Evolutionary conservation across 2,329 filamentous ascomycete genomes (phyloP).

Genomic region (Sordariomycetes sp.): DNA sequence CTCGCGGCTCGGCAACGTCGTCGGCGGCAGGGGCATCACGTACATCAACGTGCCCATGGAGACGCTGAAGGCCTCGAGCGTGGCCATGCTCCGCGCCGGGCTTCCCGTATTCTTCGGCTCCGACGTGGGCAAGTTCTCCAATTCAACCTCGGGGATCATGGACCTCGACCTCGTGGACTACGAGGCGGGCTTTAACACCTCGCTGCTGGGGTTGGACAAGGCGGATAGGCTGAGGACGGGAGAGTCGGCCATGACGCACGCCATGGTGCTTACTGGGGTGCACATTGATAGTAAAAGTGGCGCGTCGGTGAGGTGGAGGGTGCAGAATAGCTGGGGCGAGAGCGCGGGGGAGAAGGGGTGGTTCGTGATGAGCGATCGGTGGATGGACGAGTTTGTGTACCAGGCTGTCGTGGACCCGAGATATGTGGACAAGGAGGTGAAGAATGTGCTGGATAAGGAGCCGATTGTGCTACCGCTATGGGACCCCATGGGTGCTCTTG

Average conservation of each 20-base stretch:
- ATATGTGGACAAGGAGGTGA: conserved; percentile 54
- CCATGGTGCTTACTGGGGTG: conserved; percentile 83
- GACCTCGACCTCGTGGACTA: conserved; percentile 70
- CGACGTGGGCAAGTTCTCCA: conserved; percentile 77
- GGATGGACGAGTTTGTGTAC: conserved; percentile 75
- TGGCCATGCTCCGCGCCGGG: conserved; percentile 68
- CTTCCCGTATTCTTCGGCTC: conserved; percentile 81
- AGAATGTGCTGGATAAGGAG: conserved; percentile 59
- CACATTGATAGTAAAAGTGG: conserved; percentile 57
- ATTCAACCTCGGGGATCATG: conserved; percentile 62
- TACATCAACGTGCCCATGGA: conserved; percentile 76
- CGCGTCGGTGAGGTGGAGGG: conserved; percentile 65
- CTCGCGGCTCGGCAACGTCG: conserved; percentile 68
- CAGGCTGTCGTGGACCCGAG: conserved; percentile 74
- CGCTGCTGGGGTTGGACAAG: conserved; percentile 64
- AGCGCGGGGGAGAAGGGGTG: conserved; percentile 64
- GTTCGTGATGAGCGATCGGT: conserved; percentile 79
- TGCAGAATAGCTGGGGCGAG: conserved; percentile 79
- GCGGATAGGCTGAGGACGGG: conserved; percentile 62
- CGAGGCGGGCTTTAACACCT: conserved; percentile 71
- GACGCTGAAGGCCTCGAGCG: conserved; percentile 60
- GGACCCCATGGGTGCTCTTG: conserved; percentile 72
- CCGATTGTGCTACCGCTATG: conserved; percentile 63
- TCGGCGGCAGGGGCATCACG: conserved; percentile 62
- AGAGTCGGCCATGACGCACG: conserved; percentile 80